Base-by-base conservation (phyloP, 805 yeast species). In the Metschnikowia aberdeeniae region DNA sequence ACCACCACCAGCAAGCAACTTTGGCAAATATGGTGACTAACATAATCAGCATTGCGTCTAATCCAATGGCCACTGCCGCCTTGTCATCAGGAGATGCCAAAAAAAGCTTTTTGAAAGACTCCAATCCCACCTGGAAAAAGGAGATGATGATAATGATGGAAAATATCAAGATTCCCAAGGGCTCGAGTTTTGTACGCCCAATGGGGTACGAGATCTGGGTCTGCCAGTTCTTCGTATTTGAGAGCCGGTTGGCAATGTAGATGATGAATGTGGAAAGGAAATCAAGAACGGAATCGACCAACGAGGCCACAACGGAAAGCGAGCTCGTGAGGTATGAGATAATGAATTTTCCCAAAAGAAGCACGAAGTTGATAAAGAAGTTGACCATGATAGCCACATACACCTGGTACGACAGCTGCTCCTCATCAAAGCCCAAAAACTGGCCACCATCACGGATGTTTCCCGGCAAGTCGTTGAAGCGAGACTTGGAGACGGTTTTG, bases 201-300 rank as follows among this genome's bases (percentile, higher is more conserved):
- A 86, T 78, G 0, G 95, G 95, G 54, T 77, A 81, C 1, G 67
- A 53, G 45, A 68, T 67, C 26, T 65, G 64, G 3, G 76, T 67
- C 42, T 70, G 66, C 73, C 81, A 74, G 55, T 76, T 74, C 42
- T 60, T 62, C 11, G 67, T 65, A 8, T 67, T 62, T 3, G 83
- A 74, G 44, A 75, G 64, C 48, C 66, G 67, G 52, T 85, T 81
- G 42, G 86, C 78, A 37, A 76, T 60, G 64, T 72, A 85, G 40
- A 86, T 86, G 52, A 86, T 86, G 46, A 83, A 67, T 0, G 93
- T 86, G 13, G 90, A 84, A 44, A 86, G 62, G 43, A 86, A 81
- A 57, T 86, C 95, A 50, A 86, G 72, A 0, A 80, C 68, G 2
- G 92, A 85, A 64, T 86, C 95, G 34, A 86, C 82, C 50, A 86